A percentile compares a stretch with the other conserved stretches of the same genome.
These are phyloP conservation scores for Umbelopsis sp. DNA, from an alignment of 192 early-diverging fungal species.

Conservation along the genomic window DNA sequence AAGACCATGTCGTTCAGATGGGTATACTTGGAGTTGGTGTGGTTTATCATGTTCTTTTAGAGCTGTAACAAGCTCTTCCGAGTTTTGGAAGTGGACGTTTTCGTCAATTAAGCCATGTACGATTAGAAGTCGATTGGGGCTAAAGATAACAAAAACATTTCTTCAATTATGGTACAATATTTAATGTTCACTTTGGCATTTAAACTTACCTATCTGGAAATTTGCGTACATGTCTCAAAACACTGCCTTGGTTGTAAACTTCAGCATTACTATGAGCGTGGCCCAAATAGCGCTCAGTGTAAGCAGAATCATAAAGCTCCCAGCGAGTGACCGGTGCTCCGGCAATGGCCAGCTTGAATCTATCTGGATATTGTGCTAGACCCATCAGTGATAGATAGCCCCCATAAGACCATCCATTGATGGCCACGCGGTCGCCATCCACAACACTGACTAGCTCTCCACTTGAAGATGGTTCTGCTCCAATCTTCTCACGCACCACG, in stretches of 20 bases:
- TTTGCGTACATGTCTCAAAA: conserved; percentile 49
- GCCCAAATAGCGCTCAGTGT: conserved; percentile 76
- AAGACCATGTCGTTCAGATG: conserved; percentile 75
- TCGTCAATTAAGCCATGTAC: conserved; percentile 79
- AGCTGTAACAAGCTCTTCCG: conserved; percentile 54
- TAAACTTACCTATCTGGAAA: conserved; percentile 61
- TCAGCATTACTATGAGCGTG: conserved; percentile 46
- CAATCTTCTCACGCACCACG: conserved; percentile 43
- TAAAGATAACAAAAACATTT: conserved; percentile 20
- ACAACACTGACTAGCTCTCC: conserved; percentile 36
- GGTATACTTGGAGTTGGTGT: conserved; percentile 67
- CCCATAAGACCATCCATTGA: conserved; percentile 79
- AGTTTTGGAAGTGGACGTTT: conserved; percentile 76
- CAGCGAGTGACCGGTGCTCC: conserved; percentile 77
- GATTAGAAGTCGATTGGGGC: conserved; percentile 63
- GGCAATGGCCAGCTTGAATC: conserved; percentile 66
- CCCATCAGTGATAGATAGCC: conserved; percentile 73
- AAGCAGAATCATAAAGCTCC: conserved; percentile 76
- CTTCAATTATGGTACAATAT: not conserved
- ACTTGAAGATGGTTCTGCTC: conserved; percentile 28
- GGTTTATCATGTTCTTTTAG: conserved; percentile 61
- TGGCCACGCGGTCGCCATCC: conserved; percentile 62
- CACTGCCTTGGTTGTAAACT: conserved; percentile 54
- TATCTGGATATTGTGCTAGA: conserved; percentile 56
- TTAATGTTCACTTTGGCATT: not conserved